These are phyloP conservation scores for Flammula alnicola DNA, from an alignment of 1,284 basidiomycete genomes.

Conservation along the genomic window DNA sequence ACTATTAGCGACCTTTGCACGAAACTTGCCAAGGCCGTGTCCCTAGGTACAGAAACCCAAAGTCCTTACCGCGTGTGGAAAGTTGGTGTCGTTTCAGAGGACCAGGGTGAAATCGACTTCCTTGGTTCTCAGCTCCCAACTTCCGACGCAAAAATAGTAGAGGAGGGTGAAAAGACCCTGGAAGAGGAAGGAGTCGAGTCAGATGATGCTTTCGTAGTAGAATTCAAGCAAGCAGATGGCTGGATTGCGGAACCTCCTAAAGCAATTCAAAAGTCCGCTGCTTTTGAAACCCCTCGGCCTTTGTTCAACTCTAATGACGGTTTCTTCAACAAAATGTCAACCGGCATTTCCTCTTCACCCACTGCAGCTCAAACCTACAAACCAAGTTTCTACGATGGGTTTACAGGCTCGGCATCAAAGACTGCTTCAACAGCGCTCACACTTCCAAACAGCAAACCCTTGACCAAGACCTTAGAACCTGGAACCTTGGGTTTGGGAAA, in stretches of 20 bases:
- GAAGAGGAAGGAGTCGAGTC: slow-evolving; percentile 63
- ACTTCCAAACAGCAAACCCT: slow-evolving; percentile 26
- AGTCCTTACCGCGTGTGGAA: slow-evolving; percentile 65
- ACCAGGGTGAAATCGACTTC: slow-evolving; percentile 43
- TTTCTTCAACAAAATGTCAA: slow-evolving; percentile 59
- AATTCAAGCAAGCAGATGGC: slow-evolving; percentile 55
- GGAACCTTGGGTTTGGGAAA: slow-evolving; percentile 89
- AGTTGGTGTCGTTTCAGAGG: slow-evolving; percentile 42
- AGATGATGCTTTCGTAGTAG: slow-evolving; percentile 69
- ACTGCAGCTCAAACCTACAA: slow-evolving; percentile 43
- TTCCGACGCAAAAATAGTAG: slow-evolving; percentile 40
- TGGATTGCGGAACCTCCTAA: slow-evolving; percentile 46
- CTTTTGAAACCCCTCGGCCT: slow-evolving; percentile 41
- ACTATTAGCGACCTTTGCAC: slow-evolving; percentile 47
- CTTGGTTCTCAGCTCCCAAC: slow-evolving; percentile 42
- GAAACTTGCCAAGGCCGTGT: slow-evolving; percentile 42
- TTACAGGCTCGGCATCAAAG: slow-evolving; percentile 27
- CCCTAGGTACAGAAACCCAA: slow-evolving; percentile 31
- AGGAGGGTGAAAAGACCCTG: slow-evolving; percentile 47
- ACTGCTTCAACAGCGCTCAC: slow-evolving; percentile 31
- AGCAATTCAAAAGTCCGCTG: slow-evolving; percentile 20
- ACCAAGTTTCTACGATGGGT: slow-evolving; percentile 28
- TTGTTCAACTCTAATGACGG: slow-evolving; percentile 59
- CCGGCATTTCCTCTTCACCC: slow-evolving; percentile 30
- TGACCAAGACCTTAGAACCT: slow-evolving; percentile 50